These are phyloP conservation scores for Dictyostelium brefeldianum DNA, from an alignment of 78 protist species.

Conservation along the genomic window DNA sequence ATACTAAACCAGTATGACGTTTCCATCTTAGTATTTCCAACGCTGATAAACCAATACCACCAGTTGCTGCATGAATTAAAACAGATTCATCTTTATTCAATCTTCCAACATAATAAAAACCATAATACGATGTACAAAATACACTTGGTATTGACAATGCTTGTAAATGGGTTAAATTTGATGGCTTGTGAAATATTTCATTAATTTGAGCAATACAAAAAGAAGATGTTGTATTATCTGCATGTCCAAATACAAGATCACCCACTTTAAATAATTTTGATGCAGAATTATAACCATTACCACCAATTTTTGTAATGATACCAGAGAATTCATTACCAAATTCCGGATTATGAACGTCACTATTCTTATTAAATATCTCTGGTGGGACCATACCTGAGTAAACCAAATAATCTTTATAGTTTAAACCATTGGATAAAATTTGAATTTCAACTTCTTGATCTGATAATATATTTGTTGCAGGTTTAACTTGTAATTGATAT, in stretches of 20 bases:
- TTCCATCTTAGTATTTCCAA: conserved; percentile 19
- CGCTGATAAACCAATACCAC: conserved; percentile 13
- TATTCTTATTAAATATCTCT: too few relatives aligned
- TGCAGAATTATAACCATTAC: too few relatives aligned
- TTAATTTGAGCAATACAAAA: too few relatives aligned
- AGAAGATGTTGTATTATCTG: too few relatives aligned
- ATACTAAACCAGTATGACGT: neutral
- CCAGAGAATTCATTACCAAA: too few relatives aligned
- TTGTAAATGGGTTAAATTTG: neutral
- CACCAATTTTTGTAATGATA: too few relatives aligned
- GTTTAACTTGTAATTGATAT: too few relatives aligned
- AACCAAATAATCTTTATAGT: conserved; percentile 34
- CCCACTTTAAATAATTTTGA: conserved; percentile 11
- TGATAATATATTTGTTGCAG: neutral
- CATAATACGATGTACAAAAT: neutral
- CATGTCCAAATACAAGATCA: neutral
- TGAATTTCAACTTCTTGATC: conserved; percentile 29
- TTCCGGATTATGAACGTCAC: too few relatives aligned
- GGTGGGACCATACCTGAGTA: conserved; percentile 8
- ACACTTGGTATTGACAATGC: conserved; percentile 42
- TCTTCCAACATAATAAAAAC: neutral
- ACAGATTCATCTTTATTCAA: neutral
- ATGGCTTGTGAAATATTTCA: too few relatives aligned
- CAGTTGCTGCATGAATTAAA: conserved; percentile 24
- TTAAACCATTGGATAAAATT: conserved; percentile 22